Evolutionary conservation across 768 basidiomycete genomes (phyloP).

Genomic region (Kondoa malvinella): DNA sequence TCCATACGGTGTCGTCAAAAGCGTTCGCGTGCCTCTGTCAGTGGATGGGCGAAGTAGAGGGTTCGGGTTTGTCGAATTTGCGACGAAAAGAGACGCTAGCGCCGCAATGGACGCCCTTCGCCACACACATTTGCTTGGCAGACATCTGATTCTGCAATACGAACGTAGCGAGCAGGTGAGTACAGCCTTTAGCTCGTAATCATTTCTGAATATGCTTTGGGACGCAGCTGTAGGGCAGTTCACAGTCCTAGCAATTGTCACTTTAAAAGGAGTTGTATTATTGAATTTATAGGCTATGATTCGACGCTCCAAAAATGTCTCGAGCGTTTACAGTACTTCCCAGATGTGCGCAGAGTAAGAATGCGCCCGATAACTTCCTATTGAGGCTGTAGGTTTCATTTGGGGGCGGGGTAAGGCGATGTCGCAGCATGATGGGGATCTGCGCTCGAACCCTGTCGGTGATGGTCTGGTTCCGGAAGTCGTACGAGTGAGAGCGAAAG

Average conservation of each 20-base stretch:
- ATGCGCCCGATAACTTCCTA: constrained; percentile 39
- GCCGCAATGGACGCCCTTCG: constrained; percentile 67
- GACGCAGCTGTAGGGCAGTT: constrained; percentile 8
- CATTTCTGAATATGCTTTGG: constrained; percentile 14
- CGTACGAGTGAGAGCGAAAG: constrained; percentile 61
- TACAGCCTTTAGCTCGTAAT: neutral
- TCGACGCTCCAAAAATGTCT: constrained; percentile 44
- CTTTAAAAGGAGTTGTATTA: neutral
- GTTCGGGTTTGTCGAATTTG: constrained; percentile 92
- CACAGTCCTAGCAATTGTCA: constrained; percentile 29
- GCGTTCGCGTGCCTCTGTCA: constrained; percentile 79
- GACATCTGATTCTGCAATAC: constrained; percentile 73
- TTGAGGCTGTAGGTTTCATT: constrained; percentile 89
- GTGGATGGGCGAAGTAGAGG: constrained; percentile 77
- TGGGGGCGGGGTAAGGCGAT: constrained; percentile 81
- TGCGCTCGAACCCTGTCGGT: constrained; percentile 57
- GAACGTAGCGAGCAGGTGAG: neutral
- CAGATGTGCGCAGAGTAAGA: constrained; percentile 42
- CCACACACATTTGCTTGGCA: constrained; percentile 87
- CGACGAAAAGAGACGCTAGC: constrained; percentile 73
- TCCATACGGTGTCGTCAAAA: constrained; percentile 80
- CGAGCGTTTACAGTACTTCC: constrained; percentile 56
- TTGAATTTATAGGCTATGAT: neutral
- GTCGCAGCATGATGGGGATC: constrained; percentile 77
- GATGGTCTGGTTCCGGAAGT: constrained; percentile 48